Base-by-base conservation (phyloP, 2,329 filamentous ascomycete genomes). In the Sclerotinia glacialis region DNA sequence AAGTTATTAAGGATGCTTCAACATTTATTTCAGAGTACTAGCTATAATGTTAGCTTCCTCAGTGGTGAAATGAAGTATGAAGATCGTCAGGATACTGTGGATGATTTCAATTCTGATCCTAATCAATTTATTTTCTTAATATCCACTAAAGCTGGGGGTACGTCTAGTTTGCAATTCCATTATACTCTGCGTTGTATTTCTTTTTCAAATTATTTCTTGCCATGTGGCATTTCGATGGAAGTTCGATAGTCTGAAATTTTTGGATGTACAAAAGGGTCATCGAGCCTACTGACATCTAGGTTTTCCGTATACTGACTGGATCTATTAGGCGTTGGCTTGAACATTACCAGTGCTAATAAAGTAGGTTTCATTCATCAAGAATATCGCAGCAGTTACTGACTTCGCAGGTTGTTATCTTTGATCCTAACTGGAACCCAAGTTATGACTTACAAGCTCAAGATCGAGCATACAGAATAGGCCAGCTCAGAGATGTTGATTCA, bases 271-370 rank as follows among this genome's bases (percentile, higher is more conserved):
- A 23, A 55, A 16, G 11, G 6, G 21, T 21, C 21, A 8, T 40
- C 9, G 8, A 14, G 21, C 21, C 31, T 8, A 6, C 8, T 26
- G n/a, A 2, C 6, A 14, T 23, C 1, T 37, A 37, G 23, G n/a
- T 31, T 7, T n/a, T 54, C 5, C n/a, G 1, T 16, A 37, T 59
- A 42, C 61, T 64, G 11, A 69, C 50, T 53, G 8, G 49, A n/a
- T 26, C 50, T 40, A 2, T 18, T 53, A 73, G 71, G 95, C 5
- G 90, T 97, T 0, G 95, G 95, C 0, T 82, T 99, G 37, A 99
- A 99, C 76, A 98, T 99, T 75, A 97, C 94, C 0, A 95, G 92
- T 2, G 95, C 95, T 1, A 99, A 99, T 79, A 98, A 98, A 78
- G 95, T 99, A 40, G 49, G 58, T 26, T 44, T 49, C 21, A 9